Evolutionary conservation across 2,329 filamentous ascomycete genomes (phyloP).

Genomic region (Aspergillus candidus): DNA sequence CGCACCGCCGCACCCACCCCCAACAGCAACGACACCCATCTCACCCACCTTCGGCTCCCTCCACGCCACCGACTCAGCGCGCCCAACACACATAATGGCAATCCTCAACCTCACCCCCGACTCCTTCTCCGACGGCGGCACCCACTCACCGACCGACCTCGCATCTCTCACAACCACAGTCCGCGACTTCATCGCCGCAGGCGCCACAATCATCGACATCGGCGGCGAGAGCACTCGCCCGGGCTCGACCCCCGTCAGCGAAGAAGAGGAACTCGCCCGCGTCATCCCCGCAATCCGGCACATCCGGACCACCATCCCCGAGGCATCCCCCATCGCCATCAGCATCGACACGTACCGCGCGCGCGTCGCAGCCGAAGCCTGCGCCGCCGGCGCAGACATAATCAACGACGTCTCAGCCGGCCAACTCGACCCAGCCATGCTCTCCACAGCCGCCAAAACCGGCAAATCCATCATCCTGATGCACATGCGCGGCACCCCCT

Average conservation of each 20-base stretch:
- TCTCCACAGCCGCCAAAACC: conserved; percentile 68
- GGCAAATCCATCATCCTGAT: conserved; percentile 77
- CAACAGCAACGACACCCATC: conserved; percentile 36
- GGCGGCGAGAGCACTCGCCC: conserved; percentile 92
- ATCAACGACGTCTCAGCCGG: conserved; percentile 94
- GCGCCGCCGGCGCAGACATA: conserved; percentile 77
- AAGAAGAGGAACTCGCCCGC: conserved; percentile 68
- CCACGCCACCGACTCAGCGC: conserved; percentile 49
- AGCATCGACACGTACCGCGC: conserved; percentile 93
- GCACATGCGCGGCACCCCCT: conserved; percentile 87
- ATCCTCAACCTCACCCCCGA: conserved; percentile 94
- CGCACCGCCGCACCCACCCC: conserved; percentile 28
- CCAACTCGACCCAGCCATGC: conserved; percentile 70
- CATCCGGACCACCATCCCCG: conserved; percentile 59
- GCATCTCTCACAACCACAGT: conserved; percentile 53
- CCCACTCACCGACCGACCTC: conserved; percentile 48
- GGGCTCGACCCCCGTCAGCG: conserved; percentile 60
- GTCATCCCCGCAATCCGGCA: conserved; percentile 72
- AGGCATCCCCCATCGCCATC: conserved; percentile 60
- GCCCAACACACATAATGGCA: conserved; percentile 77
- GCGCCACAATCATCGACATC: conserved; percentile 81
- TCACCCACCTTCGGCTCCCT: conserved; percentile 46
- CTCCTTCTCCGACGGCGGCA: conserved; percentile 89
- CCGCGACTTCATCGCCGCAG: conserved; percentile 56
- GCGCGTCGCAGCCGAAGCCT: conserved; percentile 68